phyloP scores from a whole-genome alignment of 345 rosid genomes.

The Odontarrhena argentea region DNA sequence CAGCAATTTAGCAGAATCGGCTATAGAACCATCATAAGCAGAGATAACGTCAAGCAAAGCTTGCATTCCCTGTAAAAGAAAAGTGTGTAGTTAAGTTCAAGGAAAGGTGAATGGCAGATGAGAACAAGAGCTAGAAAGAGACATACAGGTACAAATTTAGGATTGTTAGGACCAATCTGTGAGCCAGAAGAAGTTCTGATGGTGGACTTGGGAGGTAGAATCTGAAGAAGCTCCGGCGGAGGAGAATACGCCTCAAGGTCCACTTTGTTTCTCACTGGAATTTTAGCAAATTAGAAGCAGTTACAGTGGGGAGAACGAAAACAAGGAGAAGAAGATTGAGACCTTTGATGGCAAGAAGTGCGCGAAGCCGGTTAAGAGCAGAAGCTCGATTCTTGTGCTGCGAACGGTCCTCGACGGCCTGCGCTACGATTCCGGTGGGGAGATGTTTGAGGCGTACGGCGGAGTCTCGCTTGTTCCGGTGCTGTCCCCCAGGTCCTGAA shows the following conservation, averaged over 20 bases:
- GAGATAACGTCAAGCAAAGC: constrained; percentile 74
- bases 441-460: constrained; percentile 87
- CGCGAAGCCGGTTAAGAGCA: constrained; percentile 77
- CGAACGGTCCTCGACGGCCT: constrained; percentile 87
- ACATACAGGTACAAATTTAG: constrained; percentile 72
- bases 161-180: constrained; percentile 92
- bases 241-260: constrained; percentile 64
- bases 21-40: constrained; percentile 79
- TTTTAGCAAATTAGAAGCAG: not conserved
- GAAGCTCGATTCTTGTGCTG: constrained; percentile 93
- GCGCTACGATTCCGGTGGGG: constrained; percentile 83
- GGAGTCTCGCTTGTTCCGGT: constrained; percentile 94
- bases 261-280: constrained; percentile 68
- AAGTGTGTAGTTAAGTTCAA: not conserved
- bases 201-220: constrained; percentile 79
- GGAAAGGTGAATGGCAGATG: not conserved
- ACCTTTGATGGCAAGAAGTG: constrained; percentile 81
- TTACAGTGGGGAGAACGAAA: not conserved
- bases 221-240: constrained; percentile 81
- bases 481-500: constrained; percentile 96
- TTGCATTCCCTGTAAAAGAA: constrained; percentile 74
- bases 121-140: not conserved
- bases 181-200: constrained; percentile 70
- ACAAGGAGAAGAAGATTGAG: not conserved
- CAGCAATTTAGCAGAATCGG: constrained; percentile 72